Evolutionary conservation across 169 alveolate genomes (phyloP), one percentile per base, ranked within the genome.

Genomic region (Gregarina niphandrodes): DNA sequence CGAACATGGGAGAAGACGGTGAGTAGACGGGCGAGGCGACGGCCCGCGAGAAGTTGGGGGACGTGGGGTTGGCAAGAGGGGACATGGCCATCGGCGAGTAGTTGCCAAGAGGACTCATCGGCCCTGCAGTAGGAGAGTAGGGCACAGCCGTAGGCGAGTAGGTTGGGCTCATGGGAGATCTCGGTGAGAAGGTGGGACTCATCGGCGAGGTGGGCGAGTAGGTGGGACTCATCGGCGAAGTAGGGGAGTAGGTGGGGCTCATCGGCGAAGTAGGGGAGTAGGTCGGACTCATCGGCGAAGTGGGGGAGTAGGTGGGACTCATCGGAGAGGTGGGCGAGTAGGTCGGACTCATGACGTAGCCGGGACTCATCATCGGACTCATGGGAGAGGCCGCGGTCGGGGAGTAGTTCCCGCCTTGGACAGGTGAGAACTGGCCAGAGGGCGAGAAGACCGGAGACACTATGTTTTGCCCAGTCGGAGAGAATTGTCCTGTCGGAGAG

Each of bases 271-370:
- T n/a, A n/a, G 1, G 3, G 29, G 4, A 15, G 28, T 4, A 2
- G 28, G 29, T 1, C 12, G 29, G 12, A 21, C 2, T 12, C 4
- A 12, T n/a, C 12, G 12, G 29, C 15, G 24, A 3, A 3, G 24
- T 15, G n/a, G 13, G 4, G 13, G 16, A 15, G 39, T 52, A 52
- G 11, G 45, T 19, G 6, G 61, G 55, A 15, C 69, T 56, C 13
- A 75, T 64, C 11, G 80, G 66, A 9, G 78, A 70, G 53, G 70
- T 72, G 24, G 75, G 65, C 0, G 85, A 82, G 6, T 77, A 64
- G 13, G 83, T 64, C 15, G 86, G 84, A 2, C 77, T 58, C 1
- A 66, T 64, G 0, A 91, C 89, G 0, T 82, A 67, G 19, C 80
- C 49, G 4, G 88, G 87, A 2, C 73, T 67, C 39, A 71, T 42